These are phyloP conservation scores for Meripilus lineatus DNA, from an alignment of 1,284 basidiomycete species.

Conservation along the genomic window DNA sequence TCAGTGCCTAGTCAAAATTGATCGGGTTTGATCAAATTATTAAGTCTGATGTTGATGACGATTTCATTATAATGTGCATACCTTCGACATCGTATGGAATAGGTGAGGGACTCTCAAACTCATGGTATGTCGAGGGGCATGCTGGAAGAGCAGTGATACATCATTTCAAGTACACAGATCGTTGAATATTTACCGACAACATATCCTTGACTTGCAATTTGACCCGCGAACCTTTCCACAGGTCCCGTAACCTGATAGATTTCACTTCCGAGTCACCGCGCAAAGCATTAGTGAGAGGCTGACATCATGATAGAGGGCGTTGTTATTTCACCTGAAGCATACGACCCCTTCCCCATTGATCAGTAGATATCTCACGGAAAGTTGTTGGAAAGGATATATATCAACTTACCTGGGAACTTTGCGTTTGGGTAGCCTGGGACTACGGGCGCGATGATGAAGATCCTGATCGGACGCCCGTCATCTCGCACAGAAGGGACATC, in stretches of 20 bases:
- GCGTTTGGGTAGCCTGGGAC: slow-evolving; percentile 73
- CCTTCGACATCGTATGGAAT: slow-evolving; percentile 86
- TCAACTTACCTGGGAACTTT: slow-evolving; percentile 66
- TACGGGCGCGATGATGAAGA: slow-evolving; percentile 71
- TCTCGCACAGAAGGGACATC: slow-evolving; percentile 72
- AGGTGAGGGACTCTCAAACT: slow-evolving; percentile 83
- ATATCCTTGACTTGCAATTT: slow-evolving; percentile 88
- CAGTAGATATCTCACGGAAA: slow-evolving; percentile 10
- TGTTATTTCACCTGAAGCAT: slow-evolving; percentile 64
- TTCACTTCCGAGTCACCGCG: slow-evolving; percentile 42
- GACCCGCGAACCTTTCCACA: slow-evolving; percentile 84
- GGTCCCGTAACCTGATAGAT: slow-evolving; percentile 87
- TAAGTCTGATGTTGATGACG: slow-evolving; percentile 1
- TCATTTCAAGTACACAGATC: slow-evolving; percentile 1
- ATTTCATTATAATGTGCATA: slow-evolving; percentile 17
- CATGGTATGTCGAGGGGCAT: slow-evolving; percentile 82
- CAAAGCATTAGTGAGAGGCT: neutral
- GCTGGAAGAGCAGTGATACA: slow-evolving; percentile 35
- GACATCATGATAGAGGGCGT: neutral
- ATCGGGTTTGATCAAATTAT: slow-evolving; percentile 10
- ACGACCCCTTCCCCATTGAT: slow-evolving; percentile 72
- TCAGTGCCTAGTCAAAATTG: slow-evolving; percentile 51
- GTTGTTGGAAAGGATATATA: neutral
- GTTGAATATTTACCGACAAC: slow-evolving; percentile 53
- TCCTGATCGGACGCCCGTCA: slow-evolving; percentile 65